Percentiles rank a stretch among this genome's conserved stretches.
phyloP scores from a whole-genome alignment of 2,329 filamentous ascomycete genomes.

The Aspergillus sp. region DNA sequence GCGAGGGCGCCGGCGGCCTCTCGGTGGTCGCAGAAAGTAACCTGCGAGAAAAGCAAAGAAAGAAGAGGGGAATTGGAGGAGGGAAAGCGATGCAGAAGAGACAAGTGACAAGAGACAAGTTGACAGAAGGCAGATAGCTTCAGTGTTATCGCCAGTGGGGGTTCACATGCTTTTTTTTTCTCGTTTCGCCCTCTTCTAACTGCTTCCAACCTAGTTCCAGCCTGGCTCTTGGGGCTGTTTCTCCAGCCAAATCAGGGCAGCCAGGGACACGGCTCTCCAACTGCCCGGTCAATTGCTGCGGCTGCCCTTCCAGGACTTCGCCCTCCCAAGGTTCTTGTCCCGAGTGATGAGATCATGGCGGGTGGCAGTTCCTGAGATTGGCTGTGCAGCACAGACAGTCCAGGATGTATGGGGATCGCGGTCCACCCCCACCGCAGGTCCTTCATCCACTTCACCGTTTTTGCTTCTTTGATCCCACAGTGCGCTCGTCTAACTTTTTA shows the following conservation, averaged over 20 bases:
- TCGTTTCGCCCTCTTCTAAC: not conserved
- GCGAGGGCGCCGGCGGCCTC: not conserved
- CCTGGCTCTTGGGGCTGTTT: not conserved
- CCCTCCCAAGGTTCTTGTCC: not conserved
- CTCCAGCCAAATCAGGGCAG: not conserved
- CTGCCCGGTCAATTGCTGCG: not conserved
- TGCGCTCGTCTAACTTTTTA: not conserved
- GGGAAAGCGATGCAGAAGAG: not conserved
- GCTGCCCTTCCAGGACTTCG: not conserved
- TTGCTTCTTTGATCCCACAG: not conserved
- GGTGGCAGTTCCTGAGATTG: not conserved
- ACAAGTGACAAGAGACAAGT: not conserved
- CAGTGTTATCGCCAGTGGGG: conserved; percentile 2
- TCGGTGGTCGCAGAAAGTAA: not conserved
- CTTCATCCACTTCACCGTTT: not conserved
- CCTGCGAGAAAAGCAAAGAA: not conserved
- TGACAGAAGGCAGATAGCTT: conserved; percentile 3
- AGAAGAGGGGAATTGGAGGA: not conserved
- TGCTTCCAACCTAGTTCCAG: conserved; percentile 1
- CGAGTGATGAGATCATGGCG: conserved; percentile 3
- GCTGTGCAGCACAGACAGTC: not conserved
- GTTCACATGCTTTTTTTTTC: conserved; percentile 9
- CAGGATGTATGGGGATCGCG: not conserved
- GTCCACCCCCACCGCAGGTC: conserved; percentile 3
- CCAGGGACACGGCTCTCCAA: not conserved